Base-by-base conservation (phyloP, 2,329 filamentous ascomycete genomes). In the Diaporthe vaccinii region DNA sequence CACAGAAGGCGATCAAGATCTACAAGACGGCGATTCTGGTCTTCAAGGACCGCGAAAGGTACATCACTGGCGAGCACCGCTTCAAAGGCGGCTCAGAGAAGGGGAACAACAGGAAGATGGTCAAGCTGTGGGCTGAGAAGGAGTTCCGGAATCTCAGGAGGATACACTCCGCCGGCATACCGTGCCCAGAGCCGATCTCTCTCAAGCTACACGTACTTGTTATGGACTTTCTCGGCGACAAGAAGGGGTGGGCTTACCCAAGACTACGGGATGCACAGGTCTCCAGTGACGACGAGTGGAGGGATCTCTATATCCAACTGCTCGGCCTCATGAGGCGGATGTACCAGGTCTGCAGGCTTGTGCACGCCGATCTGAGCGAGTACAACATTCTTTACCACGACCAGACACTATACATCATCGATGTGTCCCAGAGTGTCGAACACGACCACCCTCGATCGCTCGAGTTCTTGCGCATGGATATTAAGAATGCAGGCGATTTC, bases 21-120 rank as follows among this genome's bases (percentile, higher is more conserved):
- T 99, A 99, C 91, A 99, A 99, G 89, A 99, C 97, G 10, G 94
- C 94, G 73, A 99, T 99, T 78, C 87, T 99, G 44, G 95, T 97
- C 34, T 99, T 99, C 91, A 98, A 98, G 86, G 97, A 99, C 85
- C 91, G 97, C 75, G 96, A 98, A 85, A 93, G 95, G 81, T 99
- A 99, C 84, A 97, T 99, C 77, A 94, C 93, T 0, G 97, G 97
- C 78, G 97, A 99, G 85, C 95, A 96, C 85, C 90, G 97, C 34
- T 99, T 99, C 88, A 91, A 95, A 79, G 90, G 92, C 77, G 96
- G 96, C 68, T 97, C 96, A 82, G 97, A 96, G 85, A 98, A 98
- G 87, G 94, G 94, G 78, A 98, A 95, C 85, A 98, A 95, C 86
- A 91, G 96, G 67, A 95, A 96, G 79, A 98, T 98, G 96, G 96